phyloP scores from a whole-genome alignment of 2,329 filamentous ascomycete species.

The Fusarium stilboides region DNA sequence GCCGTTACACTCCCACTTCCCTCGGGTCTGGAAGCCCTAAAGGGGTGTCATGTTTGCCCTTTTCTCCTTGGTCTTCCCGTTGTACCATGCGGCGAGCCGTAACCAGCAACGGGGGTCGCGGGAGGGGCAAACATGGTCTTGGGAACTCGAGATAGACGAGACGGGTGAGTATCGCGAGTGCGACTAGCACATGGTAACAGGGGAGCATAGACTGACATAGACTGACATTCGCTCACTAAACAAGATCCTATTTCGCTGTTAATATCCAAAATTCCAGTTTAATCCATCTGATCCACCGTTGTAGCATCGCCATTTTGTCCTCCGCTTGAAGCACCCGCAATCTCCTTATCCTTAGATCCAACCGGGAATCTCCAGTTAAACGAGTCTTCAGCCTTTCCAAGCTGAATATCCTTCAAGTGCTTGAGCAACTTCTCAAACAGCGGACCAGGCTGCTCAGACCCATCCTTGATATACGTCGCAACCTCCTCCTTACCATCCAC shows the following conservation, averaged over 20 bases:
- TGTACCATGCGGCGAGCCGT: slow-evolving; percentile 43
- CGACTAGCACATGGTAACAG: slow-evolving; percentile 25
- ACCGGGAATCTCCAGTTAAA: slow-evolving; percentile 79
- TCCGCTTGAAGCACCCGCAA: slow-evolving; percentile 47
- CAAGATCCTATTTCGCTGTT: slow-evolving; percentile 11
- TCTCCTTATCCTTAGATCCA: slow-evolving; percentile 61
- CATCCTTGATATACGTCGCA: slow-evolving; percentile 68
- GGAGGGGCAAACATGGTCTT: slow-evolving; percentile 39
- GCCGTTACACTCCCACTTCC: slow-evolving; percentile 34
- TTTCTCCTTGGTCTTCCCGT: slow-evolving; percentile 11
- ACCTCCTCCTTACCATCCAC: slow-evolving; percentile 61
- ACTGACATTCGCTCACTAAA: slow-evolving; percentile 11
- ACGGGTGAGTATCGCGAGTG: slow-evolving; percentile 43
- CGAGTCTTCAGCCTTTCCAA: slow-evolving; percentile 81
- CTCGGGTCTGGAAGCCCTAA: slow-evolving; percentile 41
- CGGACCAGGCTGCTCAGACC: slow-evolving; percentile 79
- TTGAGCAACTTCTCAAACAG: slow-evolving; percentile 80
- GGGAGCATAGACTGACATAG: background rate
- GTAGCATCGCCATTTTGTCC: slow-evolving; percentile 43
- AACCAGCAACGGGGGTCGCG: slow-evolving; percentile 41
- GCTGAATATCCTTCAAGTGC: slow-evolving; percentile 88
- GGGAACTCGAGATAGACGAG: slow-evolving; percentile 42
- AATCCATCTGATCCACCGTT: slow-evolving; percentile 56
- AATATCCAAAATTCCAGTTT: slow-evolving; percentile 10
- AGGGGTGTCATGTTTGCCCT: slow-evolving; percentile 33